phyloP scores from a whole-genome alignment of 163 green algal species.

The Prototheca cutis region DNA sequence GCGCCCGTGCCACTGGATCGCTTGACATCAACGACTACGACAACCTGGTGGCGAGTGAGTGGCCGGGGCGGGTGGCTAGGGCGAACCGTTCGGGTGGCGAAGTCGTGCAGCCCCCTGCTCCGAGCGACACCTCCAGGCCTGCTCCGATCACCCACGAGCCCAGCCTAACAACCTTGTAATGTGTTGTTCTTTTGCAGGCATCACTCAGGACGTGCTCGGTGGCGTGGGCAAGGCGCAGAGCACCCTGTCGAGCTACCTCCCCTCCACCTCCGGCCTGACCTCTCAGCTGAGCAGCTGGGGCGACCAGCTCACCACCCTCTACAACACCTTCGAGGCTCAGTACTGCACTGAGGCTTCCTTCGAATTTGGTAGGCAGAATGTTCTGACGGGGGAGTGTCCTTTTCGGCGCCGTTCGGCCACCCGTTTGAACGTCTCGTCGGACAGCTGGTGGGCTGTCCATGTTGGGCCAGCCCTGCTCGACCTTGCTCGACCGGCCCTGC shows the following conservation, averaged over 20 bases:
- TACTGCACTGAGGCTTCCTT: conserved; percentile 1
- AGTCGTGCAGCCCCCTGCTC: not conserved
- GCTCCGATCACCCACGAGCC: not conserved
- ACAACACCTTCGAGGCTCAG: not conserved
- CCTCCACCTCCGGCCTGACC: not conserved
- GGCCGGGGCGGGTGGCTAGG: too few species aligned
- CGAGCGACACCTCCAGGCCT: not conserved
- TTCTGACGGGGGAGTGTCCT: too few species aligned
- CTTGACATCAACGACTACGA: not conserved
- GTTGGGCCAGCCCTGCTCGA: too few species aligned
- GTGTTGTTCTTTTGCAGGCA: too few species aligned
- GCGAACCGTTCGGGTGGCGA: too few species aligned
- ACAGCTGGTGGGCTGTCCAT: too few species aligned
- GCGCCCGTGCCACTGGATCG: not conserved
- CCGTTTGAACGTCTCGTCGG: too few species aligned
- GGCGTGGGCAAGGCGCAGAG: not conserved
- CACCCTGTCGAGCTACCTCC: not conserved
- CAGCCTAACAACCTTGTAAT: too few species aligned
- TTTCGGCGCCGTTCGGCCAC: too few species aligned
- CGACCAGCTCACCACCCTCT: not conserved
- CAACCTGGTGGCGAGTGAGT: not conserved
- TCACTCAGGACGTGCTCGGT: not conserved
- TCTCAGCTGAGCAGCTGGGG: not conserved
- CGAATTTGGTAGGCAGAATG: conserved; percentile 1
- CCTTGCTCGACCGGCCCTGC: too few species aligned